Evolutionary conservation across 352 stramenopile species (phyloP).

Genomic region (Phytophthora tentaculata): DNA sequence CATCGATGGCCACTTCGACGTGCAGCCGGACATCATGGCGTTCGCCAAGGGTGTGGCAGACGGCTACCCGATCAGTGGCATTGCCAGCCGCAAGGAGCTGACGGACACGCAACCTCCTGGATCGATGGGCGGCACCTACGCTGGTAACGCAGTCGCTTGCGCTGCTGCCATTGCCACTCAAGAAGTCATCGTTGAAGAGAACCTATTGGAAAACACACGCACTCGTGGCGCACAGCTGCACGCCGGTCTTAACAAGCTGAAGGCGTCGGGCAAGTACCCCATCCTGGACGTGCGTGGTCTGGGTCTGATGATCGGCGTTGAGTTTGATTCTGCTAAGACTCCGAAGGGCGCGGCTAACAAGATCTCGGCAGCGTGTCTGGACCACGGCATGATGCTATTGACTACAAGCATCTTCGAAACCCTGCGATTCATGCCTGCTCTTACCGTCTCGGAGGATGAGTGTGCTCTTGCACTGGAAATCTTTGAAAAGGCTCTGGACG

Average conservation of each 20-base stretch:
- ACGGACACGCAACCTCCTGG: constrained; percentile 84
- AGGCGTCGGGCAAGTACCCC: constrained; percentile 76
- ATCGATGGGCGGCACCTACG: constrained; percentile 94
- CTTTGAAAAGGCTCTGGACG: constrained; percentile 63
- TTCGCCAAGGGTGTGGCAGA: constrained; percentile 95
- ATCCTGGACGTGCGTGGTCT: constrained; percentile 90
- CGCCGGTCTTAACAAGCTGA: constrained; percentile 75
- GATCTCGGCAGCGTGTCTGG: constrained; percentile 83
- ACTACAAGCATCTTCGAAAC: constrained; percentile 93
- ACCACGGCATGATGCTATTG: constrained; percentile 91
- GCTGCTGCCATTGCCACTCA: constrained; percentile 90
- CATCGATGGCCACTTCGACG: constrained; percentile 83
- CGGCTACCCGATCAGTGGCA: constrained; percentile 91
- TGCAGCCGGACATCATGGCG: constrained; percentile 91
- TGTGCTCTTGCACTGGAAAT: constrained; percentile 56
- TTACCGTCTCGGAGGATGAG: constrained; percentile 89
- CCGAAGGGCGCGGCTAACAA: constrained; percentile 69
- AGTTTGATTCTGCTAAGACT: constrained; percentile 81
- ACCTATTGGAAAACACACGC: constrained; percentile 86
- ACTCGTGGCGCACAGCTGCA: constrained; percentile 78
- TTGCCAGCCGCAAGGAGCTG: constrained; percentile 90
- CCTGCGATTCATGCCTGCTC: constrained; percentile 92
- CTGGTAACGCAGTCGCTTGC: constrained; percentile 92
- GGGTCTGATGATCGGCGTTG: constrained; percentile 93
- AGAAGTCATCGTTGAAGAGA: constrained; percentile 91